Conservation (phyloP, 805 yeast genomes). For the Pichia gijzeniarum region DNA sequence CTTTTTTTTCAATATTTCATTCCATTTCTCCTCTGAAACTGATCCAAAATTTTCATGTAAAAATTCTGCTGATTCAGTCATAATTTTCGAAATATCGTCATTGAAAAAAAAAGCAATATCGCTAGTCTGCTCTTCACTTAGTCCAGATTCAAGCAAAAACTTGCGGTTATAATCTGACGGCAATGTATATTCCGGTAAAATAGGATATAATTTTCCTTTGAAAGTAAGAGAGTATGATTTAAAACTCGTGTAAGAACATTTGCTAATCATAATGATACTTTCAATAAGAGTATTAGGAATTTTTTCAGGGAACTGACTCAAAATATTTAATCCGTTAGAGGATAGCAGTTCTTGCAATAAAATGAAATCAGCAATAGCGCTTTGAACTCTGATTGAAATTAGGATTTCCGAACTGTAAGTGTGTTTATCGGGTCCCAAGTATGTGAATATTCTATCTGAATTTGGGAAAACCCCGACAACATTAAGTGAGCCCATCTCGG, state of each 20-base stretch:
- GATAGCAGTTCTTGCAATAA: constrained; percentile 32
- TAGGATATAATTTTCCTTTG: constrained; percentile 33
- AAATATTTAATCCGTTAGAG: constrained; percentile 19
- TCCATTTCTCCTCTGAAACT: constrained; percentile 18
- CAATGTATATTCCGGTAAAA: constrained; percentile 34
- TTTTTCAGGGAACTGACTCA: constrained; percentile 19
- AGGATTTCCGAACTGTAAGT: constrained; percentile 24
- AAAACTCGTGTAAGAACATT: constrained; percentile 34
- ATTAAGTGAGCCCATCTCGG: constrained; percentile 35
- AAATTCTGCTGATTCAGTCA: constrained; percentile 12
- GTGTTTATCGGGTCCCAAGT: constrained; percentile 22
- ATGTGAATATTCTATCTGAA: constrained; percentile 36
- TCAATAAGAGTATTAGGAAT: constrained; percentile 37
- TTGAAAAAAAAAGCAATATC: constrained; percentile 20
- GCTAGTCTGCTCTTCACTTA: constrained; percentile 29
- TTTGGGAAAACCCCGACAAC: constrained; percentile 27
- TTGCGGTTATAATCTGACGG: constrained; percentile 33
- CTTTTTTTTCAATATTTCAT: constrained; percentile 15
- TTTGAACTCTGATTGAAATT: constrained; percentile 31
- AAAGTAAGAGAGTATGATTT: constrained; percentile 30
- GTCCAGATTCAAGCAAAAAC: constrained; percentile 28
- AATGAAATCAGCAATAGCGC: constrained; percentile 36
- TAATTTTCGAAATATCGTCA: constrained; percentile 19
- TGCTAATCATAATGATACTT: constrained; percentile 39
- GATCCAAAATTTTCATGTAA: constrained; percentile 30